These are phyloP conservation scores for Perilla frutescens DNA, from an alignment of 257 asterid species.

Conservation along the genomic window DNA sequence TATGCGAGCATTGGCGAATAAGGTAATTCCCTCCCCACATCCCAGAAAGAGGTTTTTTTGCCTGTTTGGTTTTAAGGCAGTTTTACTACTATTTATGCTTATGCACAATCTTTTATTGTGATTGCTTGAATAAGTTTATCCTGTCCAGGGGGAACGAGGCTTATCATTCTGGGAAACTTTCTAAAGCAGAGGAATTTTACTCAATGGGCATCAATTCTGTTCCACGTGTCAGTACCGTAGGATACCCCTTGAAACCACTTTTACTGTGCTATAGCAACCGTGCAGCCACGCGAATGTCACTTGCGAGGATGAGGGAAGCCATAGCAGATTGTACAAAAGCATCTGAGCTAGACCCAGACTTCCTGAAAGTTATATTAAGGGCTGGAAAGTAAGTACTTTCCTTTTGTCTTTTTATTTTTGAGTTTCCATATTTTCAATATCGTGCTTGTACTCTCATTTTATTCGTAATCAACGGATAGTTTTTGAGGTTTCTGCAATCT, in stretches of 20 bases:
- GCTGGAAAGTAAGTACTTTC: conserved; percentile 81
- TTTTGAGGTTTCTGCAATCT: conserved; percentile 8
- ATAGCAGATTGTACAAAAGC: conserved; percentile 82
- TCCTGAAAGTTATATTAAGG: conserved; percentile 71
- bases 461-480: conserved; percentile 10
- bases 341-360: conserved; percentile 69
- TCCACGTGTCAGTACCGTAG: conserved; percentile 40
- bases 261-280: conserved; percentile 94
- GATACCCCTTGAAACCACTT: conserved; percentile 54
- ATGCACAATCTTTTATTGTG: conserved; percentile 27
- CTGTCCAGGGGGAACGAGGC: conserved; percentile 89
- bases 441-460: conserved; percentile 1
- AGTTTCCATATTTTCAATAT: conserved; percentile 5
- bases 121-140: conserved; percentile 24
- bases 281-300: conserved; percentile 94
- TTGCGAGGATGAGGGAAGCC: conserved; percentile 89
- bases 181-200: conserved; percentile 83
- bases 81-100: not conserved
- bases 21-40: conserved; percentile 49
- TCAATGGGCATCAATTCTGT: conserved; percentile 70
- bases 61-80: conserved; percentile 23
- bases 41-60: conserved; percentile 67
- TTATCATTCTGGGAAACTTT: conserved; percentile 68
- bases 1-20: conserved; percentile 82
- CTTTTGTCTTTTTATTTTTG: conserved; percentile 19